phyloP scores from a whole-genome alignment of 2,329 filamentous ascomycete species.

The Fusarium sp. region DNA sequence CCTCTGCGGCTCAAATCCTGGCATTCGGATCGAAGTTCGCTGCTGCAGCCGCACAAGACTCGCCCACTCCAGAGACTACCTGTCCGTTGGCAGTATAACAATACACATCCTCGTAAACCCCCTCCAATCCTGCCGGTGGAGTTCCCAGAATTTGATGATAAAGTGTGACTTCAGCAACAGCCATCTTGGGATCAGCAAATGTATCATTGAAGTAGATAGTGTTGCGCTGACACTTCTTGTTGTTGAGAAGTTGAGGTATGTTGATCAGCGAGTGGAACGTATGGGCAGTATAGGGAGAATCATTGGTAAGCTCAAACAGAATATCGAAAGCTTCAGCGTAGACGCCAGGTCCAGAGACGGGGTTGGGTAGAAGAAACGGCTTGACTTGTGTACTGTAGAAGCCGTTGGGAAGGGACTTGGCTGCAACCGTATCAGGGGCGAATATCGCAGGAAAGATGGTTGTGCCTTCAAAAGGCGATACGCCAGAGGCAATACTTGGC shows the following conservation, averaged over 20 bases:
- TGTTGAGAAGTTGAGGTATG: conserved; percentile 18
- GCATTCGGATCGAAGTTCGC: conserved; percentile 18
- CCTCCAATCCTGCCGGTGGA: conserved; percentile 4
- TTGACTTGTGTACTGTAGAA: conserved; percentile 9
- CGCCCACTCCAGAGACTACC: conserved; percentile 7
- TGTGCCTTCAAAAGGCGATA: conserved; percentile 23
- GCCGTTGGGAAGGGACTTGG: conserved; percentile 5
- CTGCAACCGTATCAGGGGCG: background rate
- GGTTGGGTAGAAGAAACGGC: conserved; percentile 19
- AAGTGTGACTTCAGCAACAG: conserved; percentile 10
- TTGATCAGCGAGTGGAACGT: conserved; percentile 25
- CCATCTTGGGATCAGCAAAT: conserved; percentile 10
- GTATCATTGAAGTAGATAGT: conserved; percentile 27
- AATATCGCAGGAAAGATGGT: conserved; percentile 18
- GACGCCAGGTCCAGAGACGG: conserved; percentile 18
- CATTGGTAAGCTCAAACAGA: background rate
- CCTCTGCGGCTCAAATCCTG: background rate
- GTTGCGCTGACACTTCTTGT: conserved; percentile 20
- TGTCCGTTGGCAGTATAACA: conserved; percentile 23
- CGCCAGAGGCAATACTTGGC: background rate
- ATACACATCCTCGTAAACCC: conserved; percentile 16
- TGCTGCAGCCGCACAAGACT: conserved; percentile 14
- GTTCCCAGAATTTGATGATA: conserved; percentile 22
- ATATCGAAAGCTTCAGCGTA: conserved; percentile 25
- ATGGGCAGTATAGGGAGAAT: conserved; percentile 12